These are phyloP conservation scores for Lathyrus tuberosus DNA, from an alignment of 306 rosid species.

Conservation along the genomic window DNA sequence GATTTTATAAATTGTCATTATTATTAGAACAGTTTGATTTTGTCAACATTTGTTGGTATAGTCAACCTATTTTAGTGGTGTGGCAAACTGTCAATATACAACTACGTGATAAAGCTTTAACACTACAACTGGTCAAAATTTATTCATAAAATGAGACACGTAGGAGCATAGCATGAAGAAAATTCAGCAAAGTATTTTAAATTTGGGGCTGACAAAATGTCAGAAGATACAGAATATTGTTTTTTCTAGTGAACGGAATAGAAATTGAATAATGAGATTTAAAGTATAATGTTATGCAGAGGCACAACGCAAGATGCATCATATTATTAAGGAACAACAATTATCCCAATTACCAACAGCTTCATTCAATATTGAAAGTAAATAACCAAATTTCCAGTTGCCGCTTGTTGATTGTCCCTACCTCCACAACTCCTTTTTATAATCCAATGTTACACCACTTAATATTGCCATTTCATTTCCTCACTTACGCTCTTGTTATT, in stretches of 20 bases:
- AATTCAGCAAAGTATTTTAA: background rate
- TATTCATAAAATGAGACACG: constrained; percentile 4
- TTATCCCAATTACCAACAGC: constrained; percentile 11
- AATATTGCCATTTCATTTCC: background rate
- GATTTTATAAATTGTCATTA: constrained; percentile 12
- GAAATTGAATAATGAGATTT: constrained; percentile 7
- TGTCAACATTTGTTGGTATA: background rate
- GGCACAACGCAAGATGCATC: constrained; percentile 9
- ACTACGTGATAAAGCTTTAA: constrained; percentile 22
- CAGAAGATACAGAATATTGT: background rate
- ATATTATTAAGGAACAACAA: constrained; percentile 27
- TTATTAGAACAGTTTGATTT: constrained; percentile 19
- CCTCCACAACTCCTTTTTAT: background rate
- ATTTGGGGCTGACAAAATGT: constrained; percentile 19
- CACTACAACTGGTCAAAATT: background rate
- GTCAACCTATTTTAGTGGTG: constrained; percentile 12
- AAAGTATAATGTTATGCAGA: constrained; percentile 17
- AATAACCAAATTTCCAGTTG: constrained; percentile 23
- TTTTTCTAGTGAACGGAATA: constrained; percentile 7
- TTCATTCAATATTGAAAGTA: background rate
- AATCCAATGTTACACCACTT: constrained; percentile 10
- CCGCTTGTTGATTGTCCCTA: background rate
- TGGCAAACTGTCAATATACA: constrained; percentile 19
- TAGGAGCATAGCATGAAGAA: constrained; percentile 11
- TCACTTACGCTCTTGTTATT: background rate